Conservation (phyloP, 441 rosid species). For the Croton laevigatus region DNA sequence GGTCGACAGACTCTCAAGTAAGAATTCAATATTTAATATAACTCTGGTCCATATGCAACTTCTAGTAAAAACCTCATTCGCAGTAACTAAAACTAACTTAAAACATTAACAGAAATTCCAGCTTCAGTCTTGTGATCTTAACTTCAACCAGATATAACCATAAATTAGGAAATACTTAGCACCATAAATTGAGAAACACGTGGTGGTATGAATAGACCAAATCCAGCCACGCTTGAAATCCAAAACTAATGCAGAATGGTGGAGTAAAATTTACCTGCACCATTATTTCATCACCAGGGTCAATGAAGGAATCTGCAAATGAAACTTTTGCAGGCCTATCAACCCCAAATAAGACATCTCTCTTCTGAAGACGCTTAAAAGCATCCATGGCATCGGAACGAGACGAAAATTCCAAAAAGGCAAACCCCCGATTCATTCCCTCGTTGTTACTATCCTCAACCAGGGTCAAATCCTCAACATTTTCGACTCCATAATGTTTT, state of each 20-base stretch:
- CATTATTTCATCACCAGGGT: slow-evolving; percentile 60
- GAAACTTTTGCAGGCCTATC: slow-evolving; percentile 97
- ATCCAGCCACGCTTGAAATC: slow-evolving; percentile 13
- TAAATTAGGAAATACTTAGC: not conserved
- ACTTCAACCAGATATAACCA: not conserved
- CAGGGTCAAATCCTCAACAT: slow-evolving; percentile 81
- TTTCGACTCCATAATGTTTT: slow-evolving; percentile 89
- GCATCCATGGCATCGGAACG: slow-evolving; percentile 93
- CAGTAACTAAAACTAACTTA: not conserved
- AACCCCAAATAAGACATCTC: slow-evolving; percentile 89
- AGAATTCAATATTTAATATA: not conserved
- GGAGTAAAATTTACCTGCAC: not conserved
- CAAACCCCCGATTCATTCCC: slow-evolving; percentile 97
- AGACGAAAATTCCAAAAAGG: slow-evolving; percentile 87
- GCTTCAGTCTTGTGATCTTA: not conserved
- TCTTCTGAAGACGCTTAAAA: slow-evolving; percentile 83
- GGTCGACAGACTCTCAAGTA: no score
- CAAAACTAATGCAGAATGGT: not conserved
- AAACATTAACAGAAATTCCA: not conserved
- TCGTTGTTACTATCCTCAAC: slow-evolving; percentile 85
- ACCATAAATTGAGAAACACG: not conserved
- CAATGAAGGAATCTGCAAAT: slow-evolving; percentile 94
- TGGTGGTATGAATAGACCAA: not conserved
- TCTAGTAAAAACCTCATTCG: not conserved
- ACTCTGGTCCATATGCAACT: not conserved